Conservation (phyloP, 2,329 filamentous ascomycete genomes). For the Dactylella cylindrospora region DNA sequence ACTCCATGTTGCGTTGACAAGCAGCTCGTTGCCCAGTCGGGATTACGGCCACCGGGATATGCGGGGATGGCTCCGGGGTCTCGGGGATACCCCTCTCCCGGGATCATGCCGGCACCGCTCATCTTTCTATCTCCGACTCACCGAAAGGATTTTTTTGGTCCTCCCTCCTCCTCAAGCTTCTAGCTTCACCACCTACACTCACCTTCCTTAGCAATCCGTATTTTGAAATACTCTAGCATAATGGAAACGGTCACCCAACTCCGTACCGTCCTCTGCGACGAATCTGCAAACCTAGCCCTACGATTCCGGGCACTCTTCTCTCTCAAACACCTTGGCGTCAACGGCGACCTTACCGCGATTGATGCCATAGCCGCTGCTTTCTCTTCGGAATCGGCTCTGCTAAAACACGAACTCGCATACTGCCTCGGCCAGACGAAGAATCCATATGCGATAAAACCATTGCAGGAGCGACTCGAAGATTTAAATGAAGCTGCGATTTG, state of each 20-base stretch:
- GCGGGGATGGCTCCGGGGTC: background rate
- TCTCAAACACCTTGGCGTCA: slow-evolving; percentile 83
- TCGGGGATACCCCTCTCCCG: slow-evolving; percentile 25
- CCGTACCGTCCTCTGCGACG: slow-evolving; percentile 75
- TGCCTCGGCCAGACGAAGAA: slow-evolving; percentile 91
- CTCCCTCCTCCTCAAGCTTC: slow-evolving; percentile 7
- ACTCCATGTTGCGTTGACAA: too few species aligned
- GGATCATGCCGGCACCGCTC: slow-evolving; percentile 18
- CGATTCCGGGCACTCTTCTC: slow-evolving; percentile 97
- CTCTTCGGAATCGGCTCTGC: slow-evolving; percentile 76
- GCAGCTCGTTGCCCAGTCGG: too few species aligned
- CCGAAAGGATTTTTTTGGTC: too few species aligned
- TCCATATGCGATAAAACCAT: slow-evolving; percentile 62
- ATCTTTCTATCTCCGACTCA: too few species aligned
- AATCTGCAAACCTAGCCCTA: slow-evolving; percentile 75
- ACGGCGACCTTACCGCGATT: slow-evolving; percentile 65
- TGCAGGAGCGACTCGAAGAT: slow-evolving; percentile 76
- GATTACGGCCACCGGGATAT: too few species aligned
- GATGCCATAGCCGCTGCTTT: slow-evolving; percentile 88
- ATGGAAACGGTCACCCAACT: slow-evolving; percentile 58
- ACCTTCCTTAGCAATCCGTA: background rate
- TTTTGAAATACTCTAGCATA: too few species aligned
- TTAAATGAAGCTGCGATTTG: slow-evolving; percentile 89
- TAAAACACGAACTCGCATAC: slow-evolving; percentile 97
- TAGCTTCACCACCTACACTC: background rate